Conservation (phyloP, 192 early-diverging fungal species). For the Coemansia sp. region DNA sequence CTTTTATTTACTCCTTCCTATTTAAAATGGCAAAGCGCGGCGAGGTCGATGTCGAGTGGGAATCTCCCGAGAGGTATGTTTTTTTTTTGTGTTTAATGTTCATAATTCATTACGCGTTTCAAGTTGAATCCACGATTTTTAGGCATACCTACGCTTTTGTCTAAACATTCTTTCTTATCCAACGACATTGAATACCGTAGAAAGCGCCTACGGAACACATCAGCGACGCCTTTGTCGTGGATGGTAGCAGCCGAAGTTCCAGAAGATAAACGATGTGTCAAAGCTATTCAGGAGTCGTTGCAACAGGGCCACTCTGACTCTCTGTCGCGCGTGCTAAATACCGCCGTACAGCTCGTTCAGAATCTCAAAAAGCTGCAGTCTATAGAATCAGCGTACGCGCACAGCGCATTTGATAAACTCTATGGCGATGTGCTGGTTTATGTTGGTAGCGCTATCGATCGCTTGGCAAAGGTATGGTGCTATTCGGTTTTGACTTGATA, state of each 20-base stretch:
- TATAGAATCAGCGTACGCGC: slow-evolving; percentile 18
- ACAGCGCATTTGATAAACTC: slow-evolving; percentile 21
- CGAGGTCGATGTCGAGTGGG: slow-evolving; percentile 27
- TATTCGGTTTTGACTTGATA: neutral
- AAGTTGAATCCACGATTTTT: neutral
- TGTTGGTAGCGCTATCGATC: slow-evolving; percentile 30
- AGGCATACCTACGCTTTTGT: neutral
- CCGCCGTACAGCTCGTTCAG: slow-evolving; percentile 41
- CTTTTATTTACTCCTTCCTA: neutral
- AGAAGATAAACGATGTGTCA: slow-evolving; percentile 21
- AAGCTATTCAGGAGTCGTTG: slow-evolving; percentile 14
- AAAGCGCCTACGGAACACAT: slow-evolving; percentile 42
- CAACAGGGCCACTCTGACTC: slow-evolving; percentile 12
- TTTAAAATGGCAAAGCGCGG: slow-evolving; percentile 30
- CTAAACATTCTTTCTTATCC: neutral
- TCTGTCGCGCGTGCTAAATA: slow-evolving; percentile 25
- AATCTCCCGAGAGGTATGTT: slow-evolving; percentile 40
- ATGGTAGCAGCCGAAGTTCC: slow-evolving; percentile 8
- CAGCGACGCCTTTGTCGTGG: slow-evolving; percentile 9
- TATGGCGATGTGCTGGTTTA: slow-evolving; percentile 37
- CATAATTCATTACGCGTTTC: neutral
- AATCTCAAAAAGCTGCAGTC: slow-evolving; percentile 33
- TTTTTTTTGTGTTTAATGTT: neutral
- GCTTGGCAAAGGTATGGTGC: neutral
- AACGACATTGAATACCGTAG: slow-evolving; percentile 12